A percentile compares a stretch with the other conserved stretches of the same genome.
Conservation (phyloP, 805 yeast species). For the Starmerella asiatica region DNA sequence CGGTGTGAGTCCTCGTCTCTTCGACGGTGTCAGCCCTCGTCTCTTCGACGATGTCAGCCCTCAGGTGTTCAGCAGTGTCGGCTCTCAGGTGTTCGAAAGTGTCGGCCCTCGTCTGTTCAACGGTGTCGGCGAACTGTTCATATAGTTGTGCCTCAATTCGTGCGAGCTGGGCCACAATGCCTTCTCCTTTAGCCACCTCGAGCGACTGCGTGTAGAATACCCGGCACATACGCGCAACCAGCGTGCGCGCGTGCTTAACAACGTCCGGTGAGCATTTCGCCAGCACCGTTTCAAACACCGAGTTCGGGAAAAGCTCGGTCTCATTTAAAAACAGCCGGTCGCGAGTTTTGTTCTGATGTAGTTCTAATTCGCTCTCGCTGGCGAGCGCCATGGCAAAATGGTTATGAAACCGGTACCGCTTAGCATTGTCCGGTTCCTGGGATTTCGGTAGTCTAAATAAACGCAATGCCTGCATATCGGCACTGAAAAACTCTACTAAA, state of each 20-base stretch:
- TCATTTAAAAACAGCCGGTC: constrained; percentile 18
- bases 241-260: constrained; percentile 4
- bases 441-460: constrained; percentile 8
- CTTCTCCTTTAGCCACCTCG: neutral
- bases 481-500: constrained; percentile 19
- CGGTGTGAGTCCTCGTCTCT: too few species aligned
- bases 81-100: too few species aligned
- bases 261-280: neutral
- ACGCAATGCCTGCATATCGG: constrained; percentile 8
- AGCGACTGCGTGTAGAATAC: constrained; percentile 1
- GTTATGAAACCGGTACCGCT: constrained; percentile 11
- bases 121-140: constrained; percentile 2
- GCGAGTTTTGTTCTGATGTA: constrained; percentile 10
- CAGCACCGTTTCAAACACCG: constrained; percentile 7
- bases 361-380: constrained; percentile 17
- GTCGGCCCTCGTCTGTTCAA: too few species aligned
- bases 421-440: constrained; percentile 2
- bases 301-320: constrained; percentile 17
- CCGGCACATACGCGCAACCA: constrained; percentile 8
- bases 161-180: constrained; percentile 2
- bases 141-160: constrained; percentile 5
- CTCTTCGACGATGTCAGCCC: too few species aligned
- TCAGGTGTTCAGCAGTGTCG: too few species aligned
- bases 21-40: too few species aligned
- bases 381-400: constrained; percentile 21